Evolutionary conservation across 148 eudicot genomes (phyloP).

Genomic region (Nepenthes gracilis): DNA sequence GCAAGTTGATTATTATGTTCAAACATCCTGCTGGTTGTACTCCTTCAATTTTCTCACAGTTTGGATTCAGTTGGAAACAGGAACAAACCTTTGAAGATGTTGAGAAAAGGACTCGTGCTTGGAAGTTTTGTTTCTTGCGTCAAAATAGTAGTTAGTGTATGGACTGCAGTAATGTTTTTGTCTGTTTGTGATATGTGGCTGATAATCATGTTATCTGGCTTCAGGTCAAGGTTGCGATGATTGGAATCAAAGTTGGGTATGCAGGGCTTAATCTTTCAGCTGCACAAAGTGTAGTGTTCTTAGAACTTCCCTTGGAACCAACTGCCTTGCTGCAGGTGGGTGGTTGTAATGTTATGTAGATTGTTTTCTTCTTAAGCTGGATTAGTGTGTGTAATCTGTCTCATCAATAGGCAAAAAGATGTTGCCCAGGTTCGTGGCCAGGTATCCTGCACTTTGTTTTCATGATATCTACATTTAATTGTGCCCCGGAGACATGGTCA

Average conservation of each 20-base stretch:
- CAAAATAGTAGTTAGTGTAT: too few relatives aligned
- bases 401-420: neutral
- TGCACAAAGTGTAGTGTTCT: conserved; percentile 79
- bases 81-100: too few relatives aligned
- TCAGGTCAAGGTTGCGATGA: conserved; percentile 86
- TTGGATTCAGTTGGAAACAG: too few relatives aligned
- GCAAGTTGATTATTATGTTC: too few relatives aligned
- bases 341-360: neutral
- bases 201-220: neutral
- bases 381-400: neutral
- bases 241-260: conserved; percentile 81
- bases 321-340: conserved; percentile 61
- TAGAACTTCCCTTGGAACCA: conserved; percentile 77
- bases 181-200: neutral
- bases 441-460: too few relatives aligned
- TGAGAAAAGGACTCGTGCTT: too few relatives aligned
- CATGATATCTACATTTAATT: too few relatives aligned
- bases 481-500: too few relatives aligned
- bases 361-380: neutral
- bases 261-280: conserved; percentile 77
- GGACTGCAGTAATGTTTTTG: neutral
- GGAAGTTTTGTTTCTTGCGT: too few relatives aligned
- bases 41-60: too few relatives aligned
- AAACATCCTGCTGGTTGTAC: too few relatives aligned
- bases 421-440: too few relatives aligned